These are phyloP conservation scores for Eucalyptus curtisii DNA, from an alignment of 345 rosid species.

Conservation along the genomic window DNA sequence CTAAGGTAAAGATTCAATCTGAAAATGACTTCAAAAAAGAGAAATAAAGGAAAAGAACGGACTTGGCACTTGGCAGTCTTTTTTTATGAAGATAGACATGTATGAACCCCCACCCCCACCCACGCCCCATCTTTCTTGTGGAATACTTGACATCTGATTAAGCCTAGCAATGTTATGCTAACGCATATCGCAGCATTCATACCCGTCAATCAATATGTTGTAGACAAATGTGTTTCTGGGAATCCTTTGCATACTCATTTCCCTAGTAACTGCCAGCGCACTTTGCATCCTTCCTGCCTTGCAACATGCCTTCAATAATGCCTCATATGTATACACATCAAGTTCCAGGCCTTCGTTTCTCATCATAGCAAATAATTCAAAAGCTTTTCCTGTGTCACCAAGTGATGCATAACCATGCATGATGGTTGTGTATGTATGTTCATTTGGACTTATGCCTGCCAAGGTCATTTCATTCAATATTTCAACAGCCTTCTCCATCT, in stretches of 20 bases:
- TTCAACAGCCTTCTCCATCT: constrained; percentile 88
- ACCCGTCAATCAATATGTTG: constrained; percentile 96
- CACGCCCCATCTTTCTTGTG: not conserved
- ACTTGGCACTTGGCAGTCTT: not conserved
- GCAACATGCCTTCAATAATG: constrained; percentile 94
- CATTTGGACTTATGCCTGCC: constrained; percentile 71
- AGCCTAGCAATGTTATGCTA: not conserved
- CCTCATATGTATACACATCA: constrained; percentile 81
- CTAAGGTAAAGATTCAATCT: not conserved
- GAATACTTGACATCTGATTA: not conserved
- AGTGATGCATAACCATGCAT: constrained; percentile 97
- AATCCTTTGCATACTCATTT: constrained; percentile 72
- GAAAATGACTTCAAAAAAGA: not conserved
- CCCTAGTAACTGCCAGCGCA: constrained; percentile 92
- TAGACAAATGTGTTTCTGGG: constrained; percentile 73
- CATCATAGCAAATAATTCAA: constrained; percentile 68
- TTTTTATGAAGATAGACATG: not conserved
- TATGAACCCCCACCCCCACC: not conserved
- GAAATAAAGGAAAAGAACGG: not conserved
- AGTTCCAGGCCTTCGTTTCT: constrained; percentile 79
- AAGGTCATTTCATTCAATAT: constrained; percentile 82
- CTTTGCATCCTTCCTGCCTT: constrained; percentile 98
- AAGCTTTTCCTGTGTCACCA: constrained; percentile 93
- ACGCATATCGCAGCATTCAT: not conserved
- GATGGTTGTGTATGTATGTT: constrained; percentile 87